Evolutionary conservation across 257 asterid genomes (phyloP).

Genomic region (Petrea volubilis): DNA sequence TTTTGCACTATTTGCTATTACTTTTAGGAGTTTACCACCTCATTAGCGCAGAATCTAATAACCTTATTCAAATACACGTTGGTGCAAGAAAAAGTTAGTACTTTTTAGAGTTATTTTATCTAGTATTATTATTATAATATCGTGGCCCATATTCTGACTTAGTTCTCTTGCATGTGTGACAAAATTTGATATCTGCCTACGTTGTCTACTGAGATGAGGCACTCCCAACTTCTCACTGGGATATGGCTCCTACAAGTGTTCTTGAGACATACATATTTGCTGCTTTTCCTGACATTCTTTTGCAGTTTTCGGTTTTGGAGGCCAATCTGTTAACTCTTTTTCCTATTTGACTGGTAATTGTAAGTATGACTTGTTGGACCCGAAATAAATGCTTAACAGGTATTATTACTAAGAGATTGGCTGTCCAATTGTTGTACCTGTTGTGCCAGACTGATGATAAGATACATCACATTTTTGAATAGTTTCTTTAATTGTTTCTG

Average conservation of each 20-base stretch:
- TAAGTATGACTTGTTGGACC: neutral
- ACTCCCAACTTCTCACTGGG: constrained; percentile 5
- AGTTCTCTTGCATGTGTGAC: constrained; percentile 10
- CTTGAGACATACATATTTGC: constrained; percentile 11
- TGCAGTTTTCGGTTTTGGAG: constrained; percentile 11
- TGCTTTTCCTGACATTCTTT: constrained; percentile 3
- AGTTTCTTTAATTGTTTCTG: constrained; percentile 4
- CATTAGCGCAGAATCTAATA: constrained; percentile 2
- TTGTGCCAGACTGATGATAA: constrained; percentile 4
- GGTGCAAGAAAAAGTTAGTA: constrained; percentile 12
- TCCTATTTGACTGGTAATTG: constrained; percentile 11
- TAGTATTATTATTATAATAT: neutral
- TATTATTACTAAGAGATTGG: neutral
- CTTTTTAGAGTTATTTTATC: constrained; percentile 11
- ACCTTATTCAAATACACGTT: neutral
- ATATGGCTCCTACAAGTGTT: constrained; percentile 8
- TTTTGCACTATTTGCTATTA: constrained; percentile 15
- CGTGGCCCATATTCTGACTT: neutral
- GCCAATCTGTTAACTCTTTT: neutral
- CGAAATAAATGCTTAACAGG: neutral
- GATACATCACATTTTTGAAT: constrained; percentile 4
- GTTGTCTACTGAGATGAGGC: constrained; percentile 1
- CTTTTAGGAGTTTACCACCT: constrained; percentile 9
- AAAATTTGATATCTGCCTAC: constrained; percentile 11
- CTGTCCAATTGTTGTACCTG: neutral